phyloP scores from a whole-genome alignment of 164 flowering plant genomes.

The Stephania yunnanensis region DNA sequence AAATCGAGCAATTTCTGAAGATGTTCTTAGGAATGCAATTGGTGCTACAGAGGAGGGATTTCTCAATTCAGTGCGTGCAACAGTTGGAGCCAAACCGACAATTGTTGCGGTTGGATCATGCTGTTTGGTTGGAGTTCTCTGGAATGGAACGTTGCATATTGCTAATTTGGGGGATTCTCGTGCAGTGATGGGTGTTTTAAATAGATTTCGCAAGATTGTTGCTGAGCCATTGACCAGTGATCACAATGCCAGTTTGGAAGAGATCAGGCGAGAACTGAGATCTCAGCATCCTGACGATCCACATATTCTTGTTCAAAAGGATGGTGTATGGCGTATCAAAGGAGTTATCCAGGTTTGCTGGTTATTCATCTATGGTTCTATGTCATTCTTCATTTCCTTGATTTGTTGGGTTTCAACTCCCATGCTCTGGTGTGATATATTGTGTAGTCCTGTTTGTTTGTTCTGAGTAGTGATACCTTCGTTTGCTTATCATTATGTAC shows the following conservation, averaged over 20 bases:
- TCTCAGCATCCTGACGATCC: slow-evolving; percentile 67
- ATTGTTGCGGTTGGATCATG: slow-evolving; percentile 75
- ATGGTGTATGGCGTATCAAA: slow-evolving; percentile 79
- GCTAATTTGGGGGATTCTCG: slow-evolving; percentile 84
- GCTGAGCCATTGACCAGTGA: slow-evolving; percentile 68
- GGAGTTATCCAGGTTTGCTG: slow-evolving; percentile 75
- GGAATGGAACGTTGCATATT: slow-evolving; percentile 48
- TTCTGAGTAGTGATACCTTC: no score
- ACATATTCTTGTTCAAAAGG: slow-evolving; percentile 45
- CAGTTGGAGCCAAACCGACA: slow-evolving; percentile 36
- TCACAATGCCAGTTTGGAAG: slow-evolving; percentile 68
- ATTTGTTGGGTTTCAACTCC: background rate
- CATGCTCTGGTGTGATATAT: background rate
- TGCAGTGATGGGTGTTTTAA: slow-evolving; percentile 56
- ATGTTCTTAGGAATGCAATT: slow-evolving; percentile 51
- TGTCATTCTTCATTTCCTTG: background rate
- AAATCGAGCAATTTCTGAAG: slow-evolving; percentile 50
- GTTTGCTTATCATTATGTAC: no score
- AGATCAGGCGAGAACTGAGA: slow-evolving; percentile 62
- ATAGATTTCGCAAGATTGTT: slow-evolving; percentile 36
- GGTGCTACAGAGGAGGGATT: slow-evolving; percentile 71
- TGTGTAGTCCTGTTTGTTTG: background rate
- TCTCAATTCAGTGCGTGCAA: slow-evolving; percentile 44
- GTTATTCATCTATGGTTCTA: background rate
- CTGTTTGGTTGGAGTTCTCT: slow-evolving; percentile 71